phyloP scores from a whole-genome alignment of 2,329 filamentous ascomycete genomes.

The Xylariaceae sp. region DNA sequence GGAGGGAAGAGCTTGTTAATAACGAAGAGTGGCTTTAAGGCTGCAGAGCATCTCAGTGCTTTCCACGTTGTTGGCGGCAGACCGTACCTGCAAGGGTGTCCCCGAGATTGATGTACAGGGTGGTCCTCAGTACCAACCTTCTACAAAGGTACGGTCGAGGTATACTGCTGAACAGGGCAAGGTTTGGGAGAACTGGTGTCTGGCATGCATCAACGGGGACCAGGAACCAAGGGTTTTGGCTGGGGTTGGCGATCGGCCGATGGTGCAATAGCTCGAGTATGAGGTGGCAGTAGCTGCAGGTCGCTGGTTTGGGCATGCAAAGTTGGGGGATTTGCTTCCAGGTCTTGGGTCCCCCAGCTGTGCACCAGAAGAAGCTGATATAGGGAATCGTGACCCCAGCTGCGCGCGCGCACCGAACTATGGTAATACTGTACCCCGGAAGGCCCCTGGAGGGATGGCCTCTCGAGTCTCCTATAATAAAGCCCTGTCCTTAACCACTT shows the following conservation, averaged over 20 bases:
- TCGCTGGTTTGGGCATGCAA: conserved; percentile 39
- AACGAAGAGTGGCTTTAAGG: conserved; percentile 28
- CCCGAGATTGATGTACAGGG: conserved; percentile 30
- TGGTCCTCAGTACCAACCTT: conserved; percentile 32
- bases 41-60: conserved; percentile 30
- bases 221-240: conserved; percentile 31
- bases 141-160: conserved; percentile 32
- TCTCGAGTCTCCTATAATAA: conserved; percentile 11
- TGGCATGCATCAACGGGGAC: conserved; percentile 28
- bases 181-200: conserved; percentile 24
- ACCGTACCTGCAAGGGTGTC: conserved; percentile 29
- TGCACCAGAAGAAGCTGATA: conserved; percentile 19
- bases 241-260: conserved; percentile 36
- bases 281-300: conserved; percentile 45
- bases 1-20: conserved; percentile 25
- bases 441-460: conserved; percentile 10
- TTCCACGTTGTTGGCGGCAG: conserved; percentile 30
- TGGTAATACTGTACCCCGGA: conserved; percentile 9
- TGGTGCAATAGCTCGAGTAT: conserved; percentile 40
- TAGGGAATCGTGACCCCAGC: conserved; percentile 18
- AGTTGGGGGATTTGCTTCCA: conserved; percentile 27
- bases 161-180: conserved; percentile 24
- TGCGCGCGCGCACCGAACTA: conserved; percentile 14
- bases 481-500: conserved; percentile 1
- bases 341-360: conserved; percentile 17